phyloP scores from a whole-genome alignment of 208 protist species.

The Leishmania mexicana region DNA sequence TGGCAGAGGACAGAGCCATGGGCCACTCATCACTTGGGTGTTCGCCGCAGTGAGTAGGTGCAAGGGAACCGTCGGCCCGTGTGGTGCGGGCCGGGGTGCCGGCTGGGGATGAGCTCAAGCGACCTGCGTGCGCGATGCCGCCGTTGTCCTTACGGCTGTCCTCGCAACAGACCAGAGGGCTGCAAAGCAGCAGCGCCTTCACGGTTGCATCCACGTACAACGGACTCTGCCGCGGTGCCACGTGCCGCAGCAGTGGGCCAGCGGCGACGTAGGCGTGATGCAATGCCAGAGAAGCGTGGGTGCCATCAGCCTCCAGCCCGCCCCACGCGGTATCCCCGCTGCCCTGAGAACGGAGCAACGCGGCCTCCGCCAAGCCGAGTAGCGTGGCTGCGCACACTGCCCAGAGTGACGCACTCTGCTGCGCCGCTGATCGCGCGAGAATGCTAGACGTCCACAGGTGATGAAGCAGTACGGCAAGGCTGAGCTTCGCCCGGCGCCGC shows the following conservation, averaged over 20 bases:
- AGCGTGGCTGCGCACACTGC: slow-evolving; percentile 25
- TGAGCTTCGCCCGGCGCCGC: slow-evolving; percentile 10
- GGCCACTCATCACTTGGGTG: slow-evolving; percentile 9
- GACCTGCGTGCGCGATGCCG: neutral
- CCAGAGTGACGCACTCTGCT: slow-evolving; percentile 22
- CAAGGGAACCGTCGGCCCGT: neutral
- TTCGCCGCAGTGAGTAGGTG: neutral
- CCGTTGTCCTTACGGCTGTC: neutral
- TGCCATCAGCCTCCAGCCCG: neutral
- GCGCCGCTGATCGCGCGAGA: slow-evolving; percentile 7
- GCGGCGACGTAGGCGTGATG: slow-evolving; percentile 27
- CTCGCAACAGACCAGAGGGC: neutral
- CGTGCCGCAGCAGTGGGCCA: slow-evolving; percentile 9
- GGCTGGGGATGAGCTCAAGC: neutral
- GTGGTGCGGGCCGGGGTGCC: neutral
- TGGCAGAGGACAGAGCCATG: slow-evolving; percentile 27
- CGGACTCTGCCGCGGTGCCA: slow-evolving; percentile 3
- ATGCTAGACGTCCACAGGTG: slow-evolving; percentile 17
- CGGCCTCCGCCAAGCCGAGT: slow-evolving; percentile 9
- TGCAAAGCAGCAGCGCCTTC: slow-evolving; percentile 17
- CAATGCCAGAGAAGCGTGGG: neutral
- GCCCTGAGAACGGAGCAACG: neutral
- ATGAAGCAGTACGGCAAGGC: slow-evolving; percentile 22
- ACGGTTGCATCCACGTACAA: slow-evolving; percentile 23
- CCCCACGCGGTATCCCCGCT: neutral